Conservation (phyloP, 2,329 filamentous ascomycete species). For the Albophoma yamanashiensis region DNA sequence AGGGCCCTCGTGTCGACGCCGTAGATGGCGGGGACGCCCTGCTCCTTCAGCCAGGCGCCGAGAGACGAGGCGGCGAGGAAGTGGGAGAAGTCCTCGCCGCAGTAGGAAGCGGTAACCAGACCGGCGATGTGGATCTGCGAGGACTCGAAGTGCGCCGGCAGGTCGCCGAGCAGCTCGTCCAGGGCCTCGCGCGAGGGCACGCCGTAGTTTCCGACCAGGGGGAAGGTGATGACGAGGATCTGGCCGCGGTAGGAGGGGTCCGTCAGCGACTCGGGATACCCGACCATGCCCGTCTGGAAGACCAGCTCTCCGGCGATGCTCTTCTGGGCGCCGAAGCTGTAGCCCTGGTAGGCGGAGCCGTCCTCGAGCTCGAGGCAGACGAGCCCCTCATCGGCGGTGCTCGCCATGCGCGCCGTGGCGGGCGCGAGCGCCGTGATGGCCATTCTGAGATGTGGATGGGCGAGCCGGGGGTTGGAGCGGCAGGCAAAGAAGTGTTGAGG, state of each 20-base stretch:
- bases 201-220: slow-evolving; percentile 93
- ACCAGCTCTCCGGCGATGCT: slow-evolving; percentile 94
- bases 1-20: slow-evolving; percentile 88
- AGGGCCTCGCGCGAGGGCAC: slow-evolving; percentile 78
- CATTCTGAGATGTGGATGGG: slow-evolving; percentile 14
- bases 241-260: slow-evolving; percentile 85
- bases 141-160: slow-evolving; percentile 90
- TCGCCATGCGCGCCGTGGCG: slow-evolving; percentile 49
- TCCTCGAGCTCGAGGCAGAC: slow-evolving; percentile 89
- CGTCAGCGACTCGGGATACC: slow-evolving; percentile 89
- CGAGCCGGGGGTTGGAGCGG: background rate
- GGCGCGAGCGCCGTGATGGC: slow-evolving; percentile 33
- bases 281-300: slow-evolving; percentile 99
- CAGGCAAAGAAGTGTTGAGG: background rate
- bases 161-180: slow-evolving; percentile 73
- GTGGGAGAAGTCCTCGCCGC: slow-evolving; percentile 92
- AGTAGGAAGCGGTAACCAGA: slow-evolving; percentile 82
- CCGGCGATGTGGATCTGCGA: slow-evolving; percentile 88
- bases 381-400: slow-evolving; percentile 45
- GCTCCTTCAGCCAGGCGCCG: slow-evolving; percentile 91
- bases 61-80: slow-evolving; percentile 84
- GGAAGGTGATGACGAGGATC: slow-evolving; percentile 94
- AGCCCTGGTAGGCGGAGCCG: slow-evolving; percentile 82
- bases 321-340: slow-evolving; percentile 92
- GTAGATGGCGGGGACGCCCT: slow-evolving; percentile 87